Evolutionary conservation across 148 eudicot species (phyloP).

Genomic region (Camellia japonica): DNA sequence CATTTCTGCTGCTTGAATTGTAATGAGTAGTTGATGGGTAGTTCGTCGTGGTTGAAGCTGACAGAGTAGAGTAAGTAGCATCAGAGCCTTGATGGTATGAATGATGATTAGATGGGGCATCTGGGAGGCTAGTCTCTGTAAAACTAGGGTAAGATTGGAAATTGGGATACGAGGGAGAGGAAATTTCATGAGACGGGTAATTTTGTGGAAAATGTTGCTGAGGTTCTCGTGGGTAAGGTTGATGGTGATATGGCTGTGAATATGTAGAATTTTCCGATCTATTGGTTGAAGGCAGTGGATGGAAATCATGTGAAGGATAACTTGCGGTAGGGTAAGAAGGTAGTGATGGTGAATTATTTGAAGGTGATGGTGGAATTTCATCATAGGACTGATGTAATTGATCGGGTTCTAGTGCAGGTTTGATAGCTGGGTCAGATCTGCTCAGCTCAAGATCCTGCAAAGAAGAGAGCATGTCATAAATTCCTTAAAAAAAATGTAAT

Average conservation of each 20-base stretch:
- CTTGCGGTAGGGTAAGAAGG: constrained; percentile 40
- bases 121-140: constrained; percentile 69
- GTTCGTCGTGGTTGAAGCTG: constrained; percentile 35
- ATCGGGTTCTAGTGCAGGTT: constrained; percentile 37
- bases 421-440: constrained; percentile 32
- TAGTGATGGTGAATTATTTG: constrained; percentile 33
- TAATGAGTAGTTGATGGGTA: constrained; percentile 52
- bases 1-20: constrained; percentile 46
- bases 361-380: constrained; percentile 33
- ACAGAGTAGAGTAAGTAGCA: constrained; percentile 44
- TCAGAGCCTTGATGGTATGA: constrained; percentile 67
- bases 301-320: constrained; percentile 53
- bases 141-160: constrained; percentile 89
- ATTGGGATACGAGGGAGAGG: constrained; percentile 53
- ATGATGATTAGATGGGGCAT: constrained; percentile 62
- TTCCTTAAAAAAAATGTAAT: neutral
- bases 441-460: constrained; percentile 57
- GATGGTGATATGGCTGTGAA: constrained; percentile 55
- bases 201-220: constrained; percentile 44
- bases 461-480: neutral
- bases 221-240: constrained; percentile 49
- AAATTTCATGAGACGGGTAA: neutral
- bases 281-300: constrained; percentile 36
- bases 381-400: constrained; percentile 41
- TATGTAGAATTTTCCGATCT: constrained; percentile 47